phyloP scores from a whole-genome alignment of 768 basidiomycete species.

The Tylopilus rubrobrunneus region DNA sequence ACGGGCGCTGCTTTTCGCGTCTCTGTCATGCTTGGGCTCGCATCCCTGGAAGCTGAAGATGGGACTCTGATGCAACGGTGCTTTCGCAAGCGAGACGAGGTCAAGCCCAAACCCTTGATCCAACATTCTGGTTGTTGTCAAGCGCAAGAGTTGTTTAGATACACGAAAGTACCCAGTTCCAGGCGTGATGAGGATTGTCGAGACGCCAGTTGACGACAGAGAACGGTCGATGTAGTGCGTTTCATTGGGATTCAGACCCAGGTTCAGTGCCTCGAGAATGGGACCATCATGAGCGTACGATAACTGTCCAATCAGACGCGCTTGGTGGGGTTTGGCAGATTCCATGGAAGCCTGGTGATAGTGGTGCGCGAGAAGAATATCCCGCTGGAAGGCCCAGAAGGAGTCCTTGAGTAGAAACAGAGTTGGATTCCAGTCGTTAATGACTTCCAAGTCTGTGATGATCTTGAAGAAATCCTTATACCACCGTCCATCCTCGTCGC shows the following conservation, averaged over 20 bases:
- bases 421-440: constrained; percentile 84
- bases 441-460: constrained; percentile 86
- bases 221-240: constrained; percentile 96
- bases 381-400: constrained; percentile 87
- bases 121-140: constrained; percentile 91
- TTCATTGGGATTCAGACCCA: constrained; percentile 89
- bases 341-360: constrained; percentile 68
- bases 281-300: constrained; percentile 93
- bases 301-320: constrained; percentile 71
- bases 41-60: constrained; percentile 83
- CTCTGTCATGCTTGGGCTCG: constrained; percentile 53
- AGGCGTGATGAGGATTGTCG: constrained; percentile 84
- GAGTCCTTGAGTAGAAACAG: constrained; percentile 85
- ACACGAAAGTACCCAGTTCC: constrained; percentile 94
- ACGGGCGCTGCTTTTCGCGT: constrained; percentile 43
- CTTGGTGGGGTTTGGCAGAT: constrained; percentile 42
- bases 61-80: constrained; percentile 89
- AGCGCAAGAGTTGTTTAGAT: constrained; percentile 79
- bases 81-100: constrained; percentile 84
- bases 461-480: constrained; percentile 98
- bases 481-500: constrained; percentile 72
- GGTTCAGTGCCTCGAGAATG: constrained; percentile 91
- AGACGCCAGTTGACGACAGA: constrained; percentile 80
- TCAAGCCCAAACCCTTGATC: constrained; percentile 92
- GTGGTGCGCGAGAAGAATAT: constrained; percentile 87